Percentiles rank a stretch among this genome's conserved stretches.
Conservation (phyloP, 352 stramenopile species). For the Phytophthora pini region DNA sequence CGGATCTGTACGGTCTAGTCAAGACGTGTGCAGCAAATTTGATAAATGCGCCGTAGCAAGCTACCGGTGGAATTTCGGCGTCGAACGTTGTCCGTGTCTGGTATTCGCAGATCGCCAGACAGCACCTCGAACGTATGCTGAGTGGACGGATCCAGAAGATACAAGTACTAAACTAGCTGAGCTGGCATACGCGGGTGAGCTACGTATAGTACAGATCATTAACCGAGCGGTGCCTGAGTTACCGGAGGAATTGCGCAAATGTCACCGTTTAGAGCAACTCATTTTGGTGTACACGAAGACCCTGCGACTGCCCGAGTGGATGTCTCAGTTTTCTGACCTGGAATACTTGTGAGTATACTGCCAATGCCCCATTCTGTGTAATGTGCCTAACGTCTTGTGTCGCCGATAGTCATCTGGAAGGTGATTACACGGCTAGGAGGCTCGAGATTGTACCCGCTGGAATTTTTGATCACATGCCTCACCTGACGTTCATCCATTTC, state of each 20-base stretch:
- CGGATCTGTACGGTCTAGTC: conserved; percentile 31
- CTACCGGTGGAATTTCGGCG: conserved; percentile 51
- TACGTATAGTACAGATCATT: conserved; percentile 54
- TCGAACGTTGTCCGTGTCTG: conserved; percentile 43
- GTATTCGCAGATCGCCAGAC: conserved; percentile 47
- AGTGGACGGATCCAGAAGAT: conserved; percentile 50
- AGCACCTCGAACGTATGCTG: conserved; percentile 32
- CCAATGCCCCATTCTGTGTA: conserved; percentile 1
- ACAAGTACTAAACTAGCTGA: conserved; percentile 30
- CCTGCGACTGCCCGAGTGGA: conserved; percentile 27
- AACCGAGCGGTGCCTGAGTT: conserved; percentile 45
- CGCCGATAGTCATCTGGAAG: conserved; percentile 33
- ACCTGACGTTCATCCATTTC: conserved; percentile 51
- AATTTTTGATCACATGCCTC: conserved; percentile 45
- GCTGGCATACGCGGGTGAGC: conserved; percentile 38
- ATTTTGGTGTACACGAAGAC: conserved; percentile 50
- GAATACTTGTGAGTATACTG: conserved; percentile 43
- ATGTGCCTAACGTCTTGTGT: not conserved
- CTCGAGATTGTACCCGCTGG: conserved; percentile 34
- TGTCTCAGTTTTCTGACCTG: conserved; percentile 32
- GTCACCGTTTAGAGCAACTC: conserved; percentile 39
- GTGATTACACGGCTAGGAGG: conserved; percentile 39
- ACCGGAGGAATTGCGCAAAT: conserved; percentile 39
- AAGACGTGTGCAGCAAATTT: conserved; percentile 35
- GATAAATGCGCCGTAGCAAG: conserved; percentile 48